Conservation (phyloP, 1,284 basidiomycete species). For the Moniliophthora roreri region DNA sequence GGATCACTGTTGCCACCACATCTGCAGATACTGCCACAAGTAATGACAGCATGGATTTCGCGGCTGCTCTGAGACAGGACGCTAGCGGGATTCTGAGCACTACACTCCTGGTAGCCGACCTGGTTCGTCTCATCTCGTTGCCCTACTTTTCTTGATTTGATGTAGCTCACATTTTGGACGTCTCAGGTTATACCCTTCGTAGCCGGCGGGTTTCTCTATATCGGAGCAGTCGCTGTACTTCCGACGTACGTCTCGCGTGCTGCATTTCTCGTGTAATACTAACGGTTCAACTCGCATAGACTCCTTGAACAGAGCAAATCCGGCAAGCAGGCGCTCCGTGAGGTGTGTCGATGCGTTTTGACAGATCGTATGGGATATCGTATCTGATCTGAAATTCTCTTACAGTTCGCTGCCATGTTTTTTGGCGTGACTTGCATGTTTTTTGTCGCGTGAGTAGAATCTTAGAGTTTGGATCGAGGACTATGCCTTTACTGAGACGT, state of each 20-base stretch:
- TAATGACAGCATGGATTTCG: conserved; percentile 48
- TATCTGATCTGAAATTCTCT: conserved; percentile 18
- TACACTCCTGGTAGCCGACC: conserved; percentile 71
- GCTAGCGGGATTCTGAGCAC: conserved; percentile 80
- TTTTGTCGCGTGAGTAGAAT: conserved; percentile 72
- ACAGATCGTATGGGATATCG: conserved; percentile 17
- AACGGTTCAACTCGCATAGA: conserved; percentile 38
- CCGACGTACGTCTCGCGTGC: conserved; percentile 65
- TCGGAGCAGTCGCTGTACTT: conserved; percentile 86
- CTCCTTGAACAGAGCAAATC: conserved; percentile 84
- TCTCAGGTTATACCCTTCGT: conserved; percentile 85
- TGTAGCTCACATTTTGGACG: conserved; percentile 12
- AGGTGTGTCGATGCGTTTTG: conserved; percentile 47
- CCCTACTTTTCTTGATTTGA: neutral
- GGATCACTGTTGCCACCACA: conserved; percentile 71
- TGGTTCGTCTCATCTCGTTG: conserved; percentile 48
- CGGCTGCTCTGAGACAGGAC: conserved; percentile 68
- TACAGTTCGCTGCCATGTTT: conserved; percentile 84
- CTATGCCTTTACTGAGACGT: conserved; percentile 18
- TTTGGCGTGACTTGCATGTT: conserved; percentile 89
- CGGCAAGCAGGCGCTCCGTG: conserved; percentile 80
- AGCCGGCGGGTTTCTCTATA: conserved; percentile 91
- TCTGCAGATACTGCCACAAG: conserved; percentile 42
- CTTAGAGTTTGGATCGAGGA: conserved; percentile 15
- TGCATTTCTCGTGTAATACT: neutral